A percentile compares a stretch with the other conserved stretches of the same genome.
phyloP scores from a whole-genome alignment of 805 yeast species.

The Candida parachauliodes region DNA sequence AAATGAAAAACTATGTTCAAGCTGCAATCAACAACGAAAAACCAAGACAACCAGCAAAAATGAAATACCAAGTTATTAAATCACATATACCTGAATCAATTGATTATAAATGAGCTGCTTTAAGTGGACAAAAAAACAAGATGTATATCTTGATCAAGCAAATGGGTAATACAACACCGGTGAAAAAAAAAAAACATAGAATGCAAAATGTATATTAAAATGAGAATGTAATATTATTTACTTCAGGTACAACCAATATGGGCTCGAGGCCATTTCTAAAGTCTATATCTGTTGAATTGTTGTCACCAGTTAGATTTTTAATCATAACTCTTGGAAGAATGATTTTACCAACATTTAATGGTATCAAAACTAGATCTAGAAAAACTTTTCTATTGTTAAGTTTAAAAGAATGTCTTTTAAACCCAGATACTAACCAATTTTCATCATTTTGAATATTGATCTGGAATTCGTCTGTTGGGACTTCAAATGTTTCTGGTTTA shows the following conservation, averaged over 20 bases:
- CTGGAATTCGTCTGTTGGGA: conserved; percentile 28
- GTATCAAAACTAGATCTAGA: conserved; percentile 53
- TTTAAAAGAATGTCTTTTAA: conserved; percentile 50
- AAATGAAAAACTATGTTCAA: neutral
- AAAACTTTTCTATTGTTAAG: conserved; percentile 19
- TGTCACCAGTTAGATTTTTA: conserved; percentile 38
- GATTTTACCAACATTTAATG: conserved; percentile 73
- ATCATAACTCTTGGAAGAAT: conserved; percentile 58
- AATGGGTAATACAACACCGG: too few species aligned
- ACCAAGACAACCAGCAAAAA: too few species aligned
- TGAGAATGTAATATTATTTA: conserved; percentile 57
- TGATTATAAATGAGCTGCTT: too few species aligned
- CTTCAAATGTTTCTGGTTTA: neutral
- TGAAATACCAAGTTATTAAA: neutral
- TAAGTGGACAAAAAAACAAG: too few species aligned
- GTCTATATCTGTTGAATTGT: conserved; percentile 57
- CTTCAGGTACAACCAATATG: conserved; percentile 66
- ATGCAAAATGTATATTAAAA: conserved; percentile 31
- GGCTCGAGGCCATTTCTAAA: conserved; percentile 67
- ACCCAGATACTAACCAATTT: conserved; percentile 79
- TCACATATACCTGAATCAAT: too few species aligned
- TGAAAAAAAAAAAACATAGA: neutral
- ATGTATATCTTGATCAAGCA: too few species aligned
- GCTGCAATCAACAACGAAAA: neutral
- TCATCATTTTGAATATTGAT: conserved; percentile 55